Evolutionary conservation across 495 filamentous ascomycete species (phyloP).

Genomic region (Hypoxylon intermedium): DNA sequence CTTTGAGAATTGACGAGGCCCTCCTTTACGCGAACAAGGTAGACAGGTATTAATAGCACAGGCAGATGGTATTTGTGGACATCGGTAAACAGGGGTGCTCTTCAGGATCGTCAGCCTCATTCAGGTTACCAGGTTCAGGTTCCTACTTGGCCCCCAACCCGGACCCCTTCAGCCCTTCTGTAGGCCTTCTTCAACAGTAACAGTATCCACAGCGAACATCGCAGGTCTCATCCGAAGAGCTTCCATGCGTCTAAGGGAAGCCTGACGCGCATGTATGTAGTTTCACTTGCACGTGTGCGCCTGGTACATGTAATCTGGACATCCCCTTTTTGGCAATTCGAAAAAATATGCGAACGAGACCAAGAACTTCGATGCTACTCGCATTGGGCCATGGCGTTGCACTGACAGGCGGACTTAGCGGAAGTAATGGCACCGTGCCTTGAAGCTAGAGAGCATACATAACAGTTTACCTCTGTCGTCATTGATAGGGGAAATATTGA

Average conservation of each 20-base stretch:
- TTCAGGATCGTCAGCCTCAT: constrained; percentile 38
- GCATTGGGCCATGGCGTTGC: neutral
- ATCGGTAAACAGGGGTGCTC: constrained; percentile 11
- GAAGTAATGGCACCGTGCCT: constrained; percentile 10
- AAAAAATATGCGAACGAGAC: neutral
- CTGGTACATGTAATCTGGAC: constrained; percentile 3
- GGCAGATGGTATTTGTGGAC: neutral
- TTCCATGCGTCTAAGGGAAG: constrained; percentile 8
- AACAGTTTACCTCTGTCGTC: constrained; percentile 18
- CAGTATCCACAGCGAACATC: neutral
- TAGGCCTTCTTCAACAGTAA: constrained; percentile 3
- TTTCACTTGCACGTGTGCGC: constrained; percentile 6
- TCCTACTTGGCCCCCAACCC: constrained; percentile 24
- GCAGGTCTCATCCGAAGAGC: constrained; percentile 1
- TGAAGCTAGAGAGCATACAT: neutral
- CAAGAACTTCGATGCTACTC: neutral
- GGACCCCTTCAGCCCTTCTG: constrained; percentile 21
- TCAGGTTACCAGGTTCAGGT: constrained; percentile 20
- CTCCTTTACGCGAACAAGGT: neutral
- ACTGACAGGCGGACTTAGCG: constrained; percentile 10
- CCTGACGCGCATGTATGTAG: constrained; percentile 7
- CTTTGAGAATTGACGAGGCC: neutral
- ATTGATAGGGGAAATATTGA: constrained; percentile 3
- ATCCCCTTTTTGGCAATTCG: constrained; percentile 10
- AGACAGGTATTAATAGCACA: neutral